Conservation (phyloP, 305 asterid species). For the Fraxinus latifolia region DNA sequence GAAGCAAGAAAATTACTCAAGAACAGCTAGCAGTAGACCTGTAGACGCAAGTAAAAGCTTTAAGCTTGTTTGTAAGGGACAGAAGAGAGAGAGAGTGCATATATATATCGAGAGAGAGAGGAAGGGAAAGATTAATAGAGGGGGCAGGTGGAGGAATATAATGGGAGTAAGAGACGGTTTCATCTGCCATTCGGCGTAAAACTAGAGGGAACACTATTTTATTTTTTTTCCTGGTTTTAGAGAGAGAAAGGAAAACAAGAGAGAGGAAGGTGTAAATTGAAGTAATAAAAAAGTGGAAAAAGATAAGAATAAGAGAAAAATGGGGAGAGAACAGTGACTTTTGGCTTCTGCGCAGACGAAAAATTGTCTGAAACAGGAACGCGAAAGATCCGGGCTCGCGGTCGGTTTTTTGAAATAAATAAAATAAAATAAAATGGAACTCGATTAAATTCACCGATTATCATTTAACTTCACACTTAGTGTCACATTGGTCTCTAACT, state of each 20-base stretch:
- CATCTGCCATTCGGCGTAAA: constrained; percentile 85
- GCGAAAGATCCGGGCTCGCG: constrained; percentile 75
- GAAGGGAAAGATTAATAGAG: constrained; percentile 2
- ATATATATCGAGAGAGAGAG: neutral
- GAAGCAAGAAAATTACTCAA: constrained; percentile 27
- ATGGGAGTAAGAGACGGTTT: constrained; percentile 79
- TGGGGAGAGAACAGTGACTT: constrained; percentile 34
- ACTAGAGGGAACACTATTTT: constrained; percentile 45
- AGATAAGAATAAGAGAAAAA: constrained; percentile 11
- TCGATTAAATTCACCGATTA: neutral
- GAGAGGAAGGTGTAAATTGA: neutral
- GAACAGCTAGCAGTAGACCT: constrained; percentile 30
- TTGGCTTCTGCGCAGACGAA: constrained; percentile 41
- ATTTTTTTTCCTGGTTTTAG: constrained; percentile 4
- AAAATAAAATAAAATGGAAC: neutral
- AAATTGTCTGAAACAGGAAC: constrained; percentile 59
- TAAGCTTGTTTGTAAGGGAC: neutral
- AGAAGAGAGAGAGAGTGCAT: constrained; percentile 25
- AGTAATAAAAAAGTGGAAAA: neutral
- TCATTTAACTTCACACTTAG: no score
- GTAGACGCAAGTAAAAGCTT: constrained; percentile 13
- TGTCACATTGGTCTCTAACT: neutral
- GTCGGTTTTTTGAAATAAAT: constrained; percentile 14
- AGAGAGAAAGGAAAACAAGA: neutral
- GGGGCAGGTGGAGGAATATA: constrained; percentile 74